Conservation (phyloP, 768 basidiomycete genomes). For the Naganishia friedmannii region DNA sequence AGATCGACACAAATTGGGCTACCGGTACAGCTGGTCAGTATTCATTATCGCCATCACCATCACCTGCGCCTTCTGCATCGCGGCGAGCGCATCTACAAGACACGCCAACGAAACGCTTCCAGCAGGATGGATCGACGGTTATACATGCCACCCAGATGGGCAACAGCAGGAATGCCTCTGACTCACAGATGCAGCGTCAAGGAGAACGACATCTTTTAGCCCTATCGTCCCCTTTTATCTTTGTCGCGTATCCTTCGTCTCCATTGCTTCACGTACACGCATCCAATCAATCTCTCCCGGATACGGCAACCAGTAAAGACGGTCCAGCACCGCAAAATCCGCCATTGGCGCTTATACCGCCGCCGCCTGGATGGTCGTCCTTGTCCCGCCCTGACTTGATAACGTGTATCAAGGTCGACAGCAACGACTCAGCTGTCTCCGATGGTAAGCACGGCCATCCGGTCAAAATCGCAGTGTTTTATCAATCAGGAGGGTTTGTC, state of each 20-base stretch:
- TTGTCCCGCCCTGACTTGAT: conserved; percentile 47
- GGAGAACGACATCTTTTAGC: conserved; percentile 39
- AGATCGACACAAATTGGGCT: conserved; percentile 50
- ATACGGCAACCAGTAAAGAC: background rate
- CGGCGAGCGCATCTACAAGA: background rate
- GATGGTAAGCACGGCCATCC: background rate
- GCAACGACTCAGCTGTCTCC: conserved; percentile 1
- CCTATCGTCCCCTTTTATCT: conserved; percentile 47
- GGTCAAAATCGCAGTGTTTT: conserved; percentile 43
- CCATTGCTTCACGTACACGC: conserved; percentile 47
- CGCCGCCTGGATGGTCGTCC: conserved; percentile 51
- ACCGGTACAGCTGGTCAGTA: conserved; percentile 48
- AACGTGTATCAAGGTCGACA: conserved; percentile 43
- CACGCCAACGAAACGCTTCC: conserved; percentile 3
- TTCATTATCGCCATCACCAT: conserved; percentile 40
- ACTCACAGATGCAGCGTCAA: background rate
- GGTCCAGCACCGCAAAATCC: background rate
- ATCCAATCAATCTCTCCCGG: conserved; percentile 25
- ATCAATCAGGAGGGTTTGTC: conserved; percentile 49
- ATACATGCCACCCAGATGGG: background rate
- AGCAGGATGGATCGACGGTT: no score
- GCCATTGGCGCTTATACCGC: conserved; percentile 49
- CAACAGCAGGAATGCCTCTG: background rate
- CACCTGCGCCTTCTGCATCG: conserved; percentile 22
- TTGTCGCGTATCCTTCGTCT: conserved; percentile 46